A percentile compares a stretch with the other conserved stretches of the same genome.
These are phyloP conservation scores for Boletus reticulatus DNA, from an alignment of 768 basidiomycete species.

Conservation along the genomic window DNA sequence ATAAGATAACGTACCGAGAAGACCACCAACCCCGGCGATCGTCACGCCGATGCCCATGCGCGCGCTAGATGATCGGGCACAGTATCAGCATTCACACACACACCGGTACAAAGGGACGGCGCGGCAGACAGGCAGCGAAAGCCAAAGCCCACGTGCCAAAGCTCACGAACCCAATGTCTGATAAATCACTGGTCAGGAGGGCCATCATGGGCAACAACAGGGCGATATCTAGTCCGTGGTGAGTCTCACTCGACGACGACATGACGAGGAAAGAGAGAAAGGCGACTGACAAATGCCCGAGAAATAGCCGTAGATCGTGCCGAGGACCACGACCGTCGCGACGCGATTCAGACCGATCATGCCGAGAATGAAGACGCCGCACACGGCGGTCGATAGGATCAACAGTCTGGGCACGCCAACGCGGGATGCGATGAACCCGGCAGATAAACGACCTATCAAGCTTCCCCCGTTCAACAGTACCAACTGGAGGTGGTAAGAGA, in stretches of 20 bases:
- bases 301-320: slow-evolving; percentile 47
- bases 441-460: slow-evolving; percentile 49
- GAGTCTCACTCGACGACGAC: not conserved
- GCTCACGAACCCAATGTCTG: slow-evolving; percentile 47
- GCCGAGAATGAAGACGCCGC: slow-evolving; percentile 40
- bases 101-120: no score
- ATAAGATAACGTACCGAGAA: slow-evolving; percentile 9
- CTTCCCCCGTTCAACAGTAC: slow-evolving; percentile 52
- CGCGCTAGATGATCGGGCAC: slow-evolving; percentile 8
- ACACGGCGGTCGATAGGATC: slow-evolving; percentile 31
- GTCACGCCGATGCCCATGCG: slow-evolving; percentile 25
- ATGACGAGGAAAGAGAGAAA: not conserved
- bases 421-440: slow-evolving; percentile 40
- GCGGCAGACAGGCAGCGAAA: no score
- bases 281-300: slow-evolving; percentile 37
- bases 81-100: not conserved
- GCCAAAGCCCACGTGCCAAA: not conserved
- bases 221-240: slow-evolving; percentile 31
- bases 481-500: slow-evolving; percentile 32
- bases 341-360: slow-evolving; percentile 39
- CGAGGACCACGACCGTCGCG: slow-evolving; percentile 38
- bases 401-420: slow-evolving; percentile 45
- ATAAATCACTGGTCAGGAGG: slow-evolving; percentile 40
- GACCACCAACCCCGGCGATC: slow-evolving; percentile 15
- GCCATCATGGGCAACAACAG: slow-evolving; percentile 42